Percentiles rank a stretch among this genome's conserved stretches.
Evolutionary conservation across 2,329 filamentous ascomycete genomes (phyloP).

Genomic region (Fusarium concolor): DNA sequence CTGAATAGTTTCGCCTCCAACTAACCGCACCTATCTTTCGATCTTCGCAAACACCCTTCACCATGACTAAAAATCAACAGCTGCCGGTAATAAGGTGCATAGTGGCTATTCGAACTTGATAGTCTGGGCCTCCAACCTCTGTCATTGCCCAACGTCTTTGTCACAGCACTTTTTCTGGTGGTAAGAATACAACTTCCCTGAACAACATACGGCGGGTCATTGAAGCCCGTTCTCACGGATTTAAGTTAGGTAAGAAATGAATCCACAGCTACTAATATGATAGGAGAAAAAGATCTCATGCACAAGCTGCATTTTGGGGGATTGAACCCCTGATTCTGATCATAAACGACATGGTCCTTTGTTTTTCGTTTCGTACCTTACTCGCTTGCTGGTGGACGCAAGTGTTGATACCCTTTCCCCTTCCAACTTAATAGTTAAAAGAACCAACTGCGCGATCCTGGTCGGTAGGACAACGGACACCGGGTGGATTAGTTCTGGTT

Average conservation of each 20-base stretch:
- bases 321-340: neutral
- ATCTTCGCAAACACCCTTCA: constrained; percentile 14
- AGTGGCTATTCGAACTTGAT: neutral
- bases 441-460: constrained; percentile 19
- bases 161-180: constrained; percentile 31
- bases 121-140: neutral
- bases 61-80: constrained; percentile 17
- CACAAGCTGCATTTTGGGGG: constrained; percentile 5
- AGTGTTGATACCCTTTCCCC: constrained; percentile 43
- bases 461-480: constrained; percentile 33
- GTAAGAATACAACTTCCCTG: constrained; percentile 37
- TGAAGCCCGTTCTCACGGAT: neutral
- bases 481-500: constrained; percentile 25
- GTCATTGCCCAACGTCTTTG: constrained; percentile 5
- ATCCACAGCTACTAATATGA: constrained; percentile 31
- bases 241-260: constrained; percentile 32
- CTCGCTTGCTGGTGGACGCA: constrained; percentile 28
- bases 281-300: constrained; percentile 29
- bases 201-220: constrained; percentile 12
- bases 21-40: constrained; percentile 34
- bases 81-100: constrained; percentile 15
- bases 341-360: constrained; percentile 18
- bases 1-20: constrained; percentile 33
- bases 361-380: constrained; percentile 14
- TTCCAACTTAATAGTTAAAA: constrained; percentile 28